Conservation (phyloP, 1,139 yeast species). For the Candida glucosophila region DNA sequence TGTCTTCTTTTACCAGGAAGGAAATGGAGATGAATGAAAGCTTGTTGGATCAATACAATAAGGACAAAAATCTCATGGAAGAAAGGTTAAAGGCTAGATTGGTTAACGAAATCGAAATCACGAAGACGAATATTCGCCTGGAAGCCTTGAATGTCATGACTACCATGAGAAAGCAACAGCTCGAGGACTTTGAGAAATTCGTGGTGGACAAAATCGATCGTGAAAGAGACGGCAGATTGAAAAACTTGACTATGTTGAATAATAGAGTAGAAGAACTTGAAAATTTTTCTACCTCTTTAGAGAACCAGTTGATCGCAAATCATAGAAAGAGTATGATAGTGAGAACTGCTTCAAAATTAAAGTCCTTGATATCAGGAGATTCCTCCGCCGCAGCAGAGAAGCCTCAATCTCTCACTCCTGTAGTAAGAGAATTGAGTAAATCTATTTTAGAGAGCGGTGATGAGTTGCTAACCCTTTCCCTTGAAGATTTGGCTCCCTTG, state of each 20-base stretch:
- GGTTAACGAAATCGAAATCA: slow-evolving; percentile 57
- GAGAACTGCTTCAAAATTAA: slow-evolving; percentile 47
- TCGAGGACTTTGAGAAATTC: slow-evolving; percentile 60
- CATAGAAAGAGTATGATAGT: slow-evolving; percentile 51
- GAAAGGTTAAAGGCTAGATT: slow-evolving; percentile 54
- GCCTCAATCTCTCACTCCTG: slow-evolving; percentile 30
- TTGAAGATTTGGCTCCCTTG: slow-evolving; percentile 29
- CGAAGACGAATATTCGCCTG: slow-evolving; percentile 57
- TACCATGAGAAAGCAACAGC: slow-evolving; percentile 62
- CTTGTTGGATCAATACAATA: slow-evolving; percentile 38
- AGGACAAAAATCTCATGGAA: slow-evolving; percentile 57
- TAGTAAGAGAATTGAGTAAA: slow-evolving; percentile 37
- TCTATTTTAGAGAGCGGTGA: slow-evolving; percentile 36
- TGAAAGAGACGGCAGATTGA: slow-evolving; percentile 78
- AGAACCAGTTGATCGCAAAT: slow-evolving; percentile 45
- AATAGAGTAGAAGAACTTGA: slow-evolving; percentile 52
- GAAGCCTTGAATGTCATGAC: slow-evolving; percentile 75
- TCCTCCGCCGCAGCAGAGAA: slow-evolving; percentile 17
- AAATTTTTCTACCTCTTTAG: slow-evolving; percentile 49
- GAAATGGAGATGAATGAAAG: slow-evolving; percentile 44
- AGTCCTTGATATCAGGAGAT: slow-evolving; percentile 33
- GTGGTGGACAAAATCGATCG: slow-evolving; percentile 58
- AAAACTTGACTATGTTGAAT: slow-evolving; percentile 55
- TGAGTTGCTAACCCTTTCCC: slow-evolving; percentile 30
- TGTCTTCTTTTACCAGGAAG: slow-evolving; percentile 47